Percentiles rank a stretch among this genome's conserved stretches.
Evolutionary conservation across 495 filamentous ascomycete genomes (phyloP).

Genomic region (Aspergillus funiculosus): DNA sequence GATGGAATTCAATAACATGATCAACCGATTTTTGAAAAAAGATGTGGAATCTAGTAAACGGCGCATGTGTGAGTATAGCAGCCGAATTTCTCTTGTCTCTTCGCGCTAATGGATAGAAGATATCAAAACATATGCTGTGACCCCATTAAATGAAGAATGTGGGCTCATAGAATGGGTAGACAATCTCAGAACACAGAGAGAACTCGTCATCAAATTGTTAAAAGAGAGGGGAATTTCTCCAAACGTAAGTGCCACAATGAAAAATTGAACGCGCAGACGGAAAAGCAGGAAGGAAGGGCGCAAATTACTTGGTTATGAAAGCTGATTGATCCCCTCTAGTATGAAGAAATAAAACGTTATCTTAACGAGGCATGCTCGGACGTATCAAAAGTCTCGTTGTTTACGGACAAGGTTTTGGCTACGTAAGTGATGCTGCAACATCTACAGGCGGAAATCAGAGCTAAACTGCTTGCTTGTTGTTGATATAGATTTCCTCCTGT

Average conservation of each 20-base stretch:
- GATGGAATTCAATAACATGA: slow-evolving; percentile 99
- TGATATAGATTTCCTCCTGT: slow-evolving; percentile 66
- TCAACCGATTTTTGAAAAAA: slow-evolving; percentile 85
- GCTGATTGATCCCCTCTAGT: slow-evolving; percentile 36
- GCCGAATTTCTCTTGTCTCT: neutral
- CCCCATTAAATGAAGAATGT: slow-evolving; percentile 94
- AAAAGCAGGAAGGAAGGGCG: too few species aligned
- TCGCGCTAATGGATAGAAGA: slow-evolving; percentile 43
- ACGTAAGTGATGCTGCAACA: slow-evolving; percentile 39
- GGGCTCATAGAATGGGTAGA: slow-evolving; percentile 99
- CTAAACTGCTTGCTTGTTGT: too few species aligned
- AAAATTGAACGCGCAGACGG: neutral
- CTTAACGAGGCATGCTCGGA: slow-evolving; percentile 54
- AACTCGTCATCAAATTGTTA: slow-evolving; percentile 78
- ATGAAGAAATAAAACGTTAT: slow-evolving; percentile 50
- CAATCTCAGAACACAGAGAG: slow-evolving; percentile 84
- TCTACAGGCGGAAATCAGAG: too few species aligned
- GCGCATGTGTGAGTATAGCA: slow-evolving; percentile 52
- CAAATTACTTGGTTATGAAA: too few species aligned
- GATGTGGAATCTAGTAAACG: slow-evolving; percentile 86
- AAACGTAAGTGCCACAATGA: slow-evolving; percentile 35
- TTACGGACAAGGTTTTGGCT: slow-evolving; percentile 58
- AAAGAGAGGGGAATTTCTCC: slow-evolving; percentile 59
- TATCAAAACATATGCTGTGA: slow-evolving; percentile 95
- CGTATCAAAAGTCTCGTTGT: slow-evolving; percentile 55